These are phyloP conservation scores for Daldinia sp. DNA, from an alignment of 2,329 filamentous ascomycete genomes.

Conservation along the genomic window DNA sequence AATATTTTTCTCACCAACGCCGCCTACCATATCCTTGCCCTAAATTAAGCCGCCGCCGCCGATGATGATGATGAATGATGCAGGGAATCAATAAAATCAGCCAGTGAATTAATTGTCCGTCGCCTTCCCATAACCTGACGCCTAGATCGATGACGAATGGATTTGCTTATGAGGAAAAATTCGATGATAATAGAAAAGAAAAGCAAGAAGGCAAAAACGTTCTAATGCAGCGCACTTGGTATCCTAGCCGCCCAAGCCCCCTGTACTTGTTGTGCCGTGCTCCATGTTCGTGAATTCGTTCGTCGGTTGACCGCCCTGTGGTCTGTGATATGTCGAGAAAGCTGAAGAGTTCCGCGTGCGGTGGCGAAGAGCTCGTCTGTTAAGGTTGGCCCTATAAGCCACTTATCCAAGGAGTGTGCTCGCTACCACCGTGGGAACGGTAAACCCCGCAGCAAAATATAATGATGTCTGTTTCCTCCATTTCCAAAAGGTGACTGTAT, in stretches of 20 bases:
- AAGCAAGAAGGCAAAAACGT: not conserved
- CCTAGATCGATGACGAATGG: not conserved
- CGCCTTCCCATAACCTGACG: conserved; percentile 5
- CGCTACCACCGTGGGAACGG: not conserved
- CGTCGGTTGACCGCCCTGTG: not conserved
- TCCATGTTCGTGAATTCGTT: conserved; percentile 12
- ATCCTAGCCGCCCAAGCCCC: conserved; percentile 15
- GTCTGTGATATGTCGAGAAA: not conserved
- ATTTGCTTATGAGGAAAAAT: not conserved
- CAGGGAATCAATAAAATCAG: conserved; percentile 7
- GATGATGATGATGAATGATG: conserved; percentile 1
- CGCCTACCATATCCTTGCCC: not conserved
- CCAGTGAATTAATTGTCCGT: conserved; percentile 5
- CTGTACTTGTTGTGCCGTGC: conserved; percentile 3
- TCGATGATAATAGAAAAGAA: not conserved
- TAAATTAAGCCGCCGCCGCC: conserved; percentile 1
- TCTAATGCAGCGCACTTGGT: conserved; percentile 13
- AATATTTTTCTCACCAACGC: conserved; percentile 18
- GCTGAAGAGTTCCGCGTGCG: not conserved
- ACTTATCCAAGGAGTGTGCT: no score
- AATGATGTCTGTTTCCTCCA: not conserved
- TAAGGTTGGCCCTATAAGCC: no score
- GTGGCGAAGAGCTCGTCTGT: not conserved
- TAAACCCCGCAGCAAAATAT: not conserved
- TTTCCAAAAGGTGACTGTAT: not conserved